Evolutionary conservation across 768 basidiomycete species (phyloP), one percentile per base, ranked within the genome.

Genomic region (Mrakia frigida): DNA sequence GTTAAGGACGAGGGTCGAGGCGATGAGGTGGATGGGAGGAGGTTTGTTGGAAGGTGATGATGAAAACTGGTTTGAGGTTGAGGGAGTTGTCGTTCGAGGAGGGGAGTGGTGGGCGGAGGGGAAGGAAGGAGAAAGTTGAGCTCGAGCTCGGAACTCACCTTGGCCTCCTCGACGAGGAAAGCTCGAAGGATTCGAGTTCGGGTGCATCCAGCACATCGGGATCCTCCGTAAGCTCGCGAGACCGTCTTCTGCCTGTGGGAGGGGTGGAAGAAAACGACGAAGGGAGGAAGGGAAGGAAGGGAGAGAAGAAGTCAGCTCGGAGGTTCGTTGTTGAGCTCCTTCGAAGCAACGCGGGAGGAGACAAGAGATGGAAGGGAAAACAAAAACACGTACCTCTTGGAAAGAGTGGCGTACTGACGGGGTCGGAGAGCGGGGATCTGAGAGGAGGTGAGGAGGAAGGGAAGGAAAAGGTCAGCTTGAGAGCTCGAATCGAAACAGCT

Each of bases 131-230:
- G 43, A 31, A 35, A 39, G 33, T 65, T 35, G 35, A 37, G 39
- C 31, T 74, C 59, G 50, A 37, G 28, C 28, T 21, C 6, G 18
- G 28, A 23, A 76, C 69, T 59, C 23, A 78, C 77, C 77, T 98
- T 98, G 63, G 97, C 97, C 87, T 99, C 97, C 88, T 98, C 97
- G 56, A 99, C 92, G 78, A 99, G 86, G 90, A 99, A 99, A 79
- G 97, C 94, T 77, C 97, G 92, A 81, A 98, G 91, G 81, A 99
- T 95, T 79, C 97, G 98, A 79, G 71, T 60, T 73, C 43, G 39
- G 73, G 70, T 72, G 83, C 97, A 99, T 81, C 89, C 89, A 74
- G 94, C 94, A 85, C 97, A 99, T 83, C 94, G 88, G 82, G 95
- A 98, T 79, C 96, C 96, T 84, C 96, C 97, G 83, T 99, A 99